Base-by-base conservation (phyloP, 208 protist species). In the Crithidia mellificae region DNA sequence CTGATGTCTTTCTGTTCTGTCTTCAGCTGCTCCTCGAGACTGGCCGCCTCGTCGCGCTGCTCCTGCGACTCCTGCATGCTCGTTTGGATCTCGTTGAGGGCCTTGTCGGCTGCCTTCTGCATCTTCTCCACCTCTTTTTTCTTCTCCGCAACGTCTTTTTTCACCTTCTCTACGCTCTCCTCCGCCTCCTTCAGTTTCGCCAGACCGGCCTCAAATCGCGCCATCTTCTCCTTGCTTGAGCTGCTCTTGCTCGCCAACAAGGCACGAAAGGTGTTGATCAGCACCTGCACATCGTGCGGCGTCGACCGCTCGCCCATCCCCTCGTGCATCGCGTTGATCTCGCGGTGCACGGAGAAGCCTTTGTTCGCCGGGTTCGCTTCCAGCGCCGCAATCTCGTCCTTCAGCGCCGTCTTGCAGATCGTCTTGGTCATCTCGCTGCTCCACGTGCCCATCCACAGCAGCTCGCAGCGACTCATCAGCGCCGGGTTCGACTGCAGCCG, bases 391-490 rank as follows among this genome's bases (percentile, higher is more conserved):
- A 96, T 90, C 49, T 90, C 72, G 51, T 87, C 79, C 51, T 81
- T 76, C 29, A 98, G 77, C 15, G 77, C 70, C 46, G 72, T 73
- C 72, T 91, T 95, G 73, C 92, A 96, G 58, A 98, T 87, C 20
- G 74, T 83, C 54, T 80, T 80, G 65, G 93, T 88, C 27, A 92
- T 84, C 24, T 96, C 89, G 17, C 62, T 74, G n/a, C 77, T 82
- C 97, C 97, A 99, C 19, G 69, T 53, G 14, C 95, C 97, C 78
- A 98, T 91, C 97, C 97, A 99, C 56, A 98, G 79, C 57, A 99
- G 79, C 52, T 91, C 82, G 78, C 97, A 99, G 51, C 83, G 79
- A 51, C 92, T 98, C 68, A 95, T 83, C 20, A 99, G 75, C 9
- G 95, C 97, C 1, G 98, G 98, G 81, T 99, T 98, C 20, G 90